Evolutionary conservation across 2,329 filamentous ascomycete species (phyloP), one percentile per base, ranked within the genome.

Genomic region (Apiospora arundinis): DNA sequence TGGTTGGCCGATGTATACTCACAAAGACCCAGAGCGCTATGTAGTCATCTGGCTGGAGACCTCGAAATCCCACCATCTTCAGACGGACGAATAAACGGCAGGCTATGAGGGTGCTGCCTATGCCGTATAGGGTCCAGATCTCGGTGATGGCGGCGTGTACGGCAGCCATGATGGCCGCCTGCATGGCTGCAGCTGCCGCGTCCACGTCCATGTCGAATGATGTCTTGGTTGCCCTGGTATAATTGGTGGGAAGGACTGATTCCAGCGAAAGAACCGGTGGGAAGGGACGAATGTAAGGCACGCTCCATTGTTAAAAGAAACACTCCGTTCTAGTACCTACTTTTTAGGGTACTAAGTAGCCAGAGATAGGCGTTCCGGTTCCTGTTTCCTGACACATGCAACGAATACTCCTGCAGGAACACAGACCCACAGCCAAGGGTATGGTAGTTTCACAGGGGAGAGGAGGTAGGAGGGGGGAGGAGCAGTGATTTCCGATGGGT

Each of bases 51-150:
- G 74, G 73, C 18, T 79, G 74, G 40, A 78, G 82, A 14, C 78
- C 77, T 6, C 74, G 73, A 5, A 78, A 69, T 0, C 81, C 81
- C 2, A 81, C 81, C 68, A 82, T 72, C 40, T 76, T 78, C 0
- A 76, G 79, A 4, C 82, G 77, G 37, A 77, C 79, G 52, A 81
- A 79, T 0, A 81, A 71, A 16, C 81, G 75, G 11, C 77, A 70
- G 7, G 75, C 76, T 32, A 83, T 81, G 67, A 79, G 76, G 0
- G 76, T 14, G 23, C 74, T 77, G 0, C 81, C 82, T 3, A 82
- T 52, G 7, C 73, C 68, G 71, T 79, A 83, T n/a, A 83, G 76
- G 67, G 77, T 73, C 82, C 81, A 83, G 77, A 81, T 81, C 69
- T 82, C 81, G 2, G 77, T 76, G n/a, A 80, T 67, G 40, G 65